These are phyloP conservation scores for Loxodes magnus DNA, from an alignment of 73 alveolate genomes.

Conservation along the genomic window DNA sequence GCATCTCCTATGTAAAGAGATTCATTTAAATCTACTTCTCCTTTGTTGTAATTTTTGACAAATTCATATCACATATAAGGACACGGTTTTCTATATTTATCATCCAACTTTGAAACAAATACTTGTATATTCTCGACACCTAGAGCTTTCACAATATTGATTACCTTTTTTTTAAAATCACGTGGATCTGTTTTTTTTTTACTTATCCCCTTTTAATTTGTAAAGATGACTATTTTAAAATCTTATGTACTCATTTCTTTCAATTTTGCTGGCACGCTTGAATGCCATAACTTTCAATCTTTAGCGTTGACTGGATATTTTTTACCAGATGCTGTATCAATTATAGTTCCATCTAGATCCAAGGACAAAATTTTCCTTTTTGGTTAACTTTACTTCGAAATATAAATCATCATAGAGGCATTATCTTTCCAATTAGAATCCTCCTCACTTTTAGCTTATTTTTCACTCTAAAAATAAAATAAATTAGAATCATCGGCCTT, in stretches of 20 bases:
- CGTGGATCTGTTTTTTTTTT: conserved; percentile 31
- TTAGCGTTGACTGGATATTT: conserved; percentile 49
- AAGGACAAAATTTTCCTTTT: conserved; percentile 55
- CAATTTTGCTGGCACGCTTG: conserved; percentile 28
- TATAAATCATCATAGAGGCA: no score
- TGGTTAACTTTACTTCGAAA: no score
- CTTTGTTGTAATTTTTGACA: conserved; percentile 39
- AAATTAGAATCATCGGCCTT: no score
- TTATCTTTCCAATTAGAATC: no score
- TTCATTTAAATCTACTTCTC: background rate
- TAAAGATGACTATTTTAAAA: conserved; percentile 43
- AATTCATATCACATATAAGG: conserved; percentile 83
- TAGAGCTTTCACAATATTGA: conserved; percentile 35
- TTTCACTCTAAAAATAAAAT: no score
- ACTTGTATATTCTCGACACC: conserved; percentile 17
- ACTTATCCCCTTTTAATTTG: conserved; percentile 68
- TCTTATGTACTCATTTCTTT: conserved; percentile 38
- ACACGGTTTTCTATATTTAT: conserved; percentile 84
- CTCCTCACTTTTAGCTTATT: no score
- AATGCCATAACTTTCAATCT: conserved; percentile 73
- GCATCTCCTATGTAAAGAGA: conserved; percentile 82
- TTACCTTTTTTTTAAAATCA: conserved; percentile 45
- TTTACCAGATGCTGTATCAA: conserved; percentile 52
- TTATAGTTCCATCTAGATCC: conserved; percentile 77
- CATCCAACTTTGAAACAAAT: conserved; percentile 69